A percentile compares a stretch with the other conserved stretches of the same genome.
These are phyloP conservation scores for Udeniomyces megalosporus DNA, from an alignment of 768 basidiomycete species.

Conservation along the genomic window DNA sequence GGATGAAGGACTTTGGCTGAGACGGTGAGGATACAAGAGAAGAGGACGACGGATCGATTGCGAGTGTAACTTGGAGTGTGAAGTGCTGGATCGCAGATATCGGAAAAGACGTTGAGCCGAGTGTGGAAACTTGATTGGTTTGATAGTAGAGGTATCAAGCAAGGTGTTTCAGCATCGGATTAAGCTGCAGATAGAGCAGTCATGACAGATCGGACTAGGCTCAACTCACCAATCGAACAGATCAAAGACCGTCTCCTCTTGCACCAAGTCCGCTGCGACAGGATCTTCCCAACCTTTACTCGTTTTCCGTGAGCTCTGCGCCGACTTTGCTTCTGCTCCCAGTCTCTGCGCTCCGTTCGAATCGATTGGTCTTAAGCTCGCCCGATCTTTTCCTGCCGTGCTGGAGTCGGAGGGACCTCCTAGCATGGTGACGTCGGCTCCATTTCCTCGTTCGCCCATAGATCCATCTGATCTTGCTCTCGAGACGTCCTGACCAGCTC, in stretches of 20 bases:
- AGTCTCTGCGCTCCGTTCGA: not conserved
- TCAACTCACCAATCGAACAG: slow-evolving; percentile 15
- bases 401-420: too few species aligned
- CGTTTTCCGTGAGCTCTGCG: not conserved
- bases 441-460: too few species aligned
- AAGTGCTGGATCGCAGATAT: slow-evolving; percentile 17
- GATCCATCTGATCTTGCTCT: too few species aligned
- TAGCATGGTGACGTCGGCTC: too few species aligned
- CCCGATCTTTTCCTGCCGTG: too few species aligned
- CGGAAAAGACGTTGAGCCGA: slow-evolving; percentile 18
- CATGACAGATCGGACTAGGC: too few species aligned
- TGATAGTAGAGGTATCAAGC: not conserved
- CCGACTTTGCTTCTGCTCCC: not conserved
- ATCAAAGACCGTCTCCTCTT: slow-evolving; percentile 13
- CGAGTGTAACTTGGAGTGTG: slow-evolving; percentile 16
- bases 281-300: slow-evolving; percentile 17
- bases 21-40: slow-evolving; percentile 17
- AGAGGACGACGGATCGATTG: slow-evolving; percentile 15
- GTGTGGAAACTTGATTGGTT: slow-evolving; percentile 14
- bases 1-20: slow-evolving; percentile 12
- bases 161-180: not conserved
- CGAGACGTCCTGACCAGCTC: too few species aligned
- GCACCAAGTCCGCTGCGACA: slow-evolving; percentile 13
- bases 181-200: too few species aligned
- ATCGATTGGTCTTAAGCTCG: too few species aligned